Evolutionary conservation across 495 filamentous ascomycete species (phyloP).

Genomic region (Hypoxylon lienhwacheense): DNA sequence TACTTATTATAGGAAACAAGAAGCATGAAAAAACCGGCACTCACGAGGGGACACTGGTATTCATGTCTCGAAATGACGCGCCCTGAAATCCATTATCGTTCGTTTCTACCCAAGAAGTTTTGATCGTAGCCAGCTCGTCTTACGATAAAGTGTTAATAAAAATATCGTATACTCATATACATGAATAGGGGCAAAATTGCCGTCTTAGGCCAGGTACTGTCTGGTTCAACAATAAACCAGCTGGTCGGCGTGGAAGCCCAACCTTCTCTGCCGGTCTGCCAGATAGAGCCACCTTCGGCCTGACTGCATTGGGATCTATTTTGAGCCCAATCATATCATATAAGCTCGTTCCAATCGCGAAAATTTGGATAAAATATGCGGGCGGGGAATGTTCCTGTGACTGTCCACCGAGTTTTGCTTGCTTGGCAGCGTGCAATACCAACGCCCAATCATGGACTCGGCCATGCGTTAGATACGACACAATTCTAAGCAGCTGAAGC

Average conservation of each 20-base stretch:
- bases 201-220: too few species aligned
- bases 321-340: neutral
- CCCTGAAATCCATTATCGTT: too few species aligned
- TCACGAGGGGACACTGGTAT: too few species aligned
- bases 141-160: too few species aligned
- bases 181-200: too few species aligned
- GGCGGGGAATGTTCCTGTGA: neutral
- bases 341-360: neutral
- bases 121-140: too few species aligned
- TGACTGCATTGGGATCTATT: neutral
- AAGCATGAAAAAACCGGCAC: too few species aligned
- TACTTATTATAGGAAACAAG: too few species aligned
- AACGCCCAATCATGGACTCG: slow-evolving; percentile 13
- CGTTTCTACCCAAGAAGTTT: too few species aligned
- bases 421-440: slow-evolving; percentile 9
- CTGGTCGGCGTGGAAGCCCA: too few species aligned
- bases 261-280: neutral
- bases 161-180: too few species aligned
- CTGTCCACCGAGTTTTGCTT: neutral
- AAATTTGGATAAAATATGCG: neutral
- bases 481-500: slow-evolving; percentile 12
- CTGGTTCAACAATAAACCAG: neutral
- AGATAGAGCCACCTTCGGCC: neutral
- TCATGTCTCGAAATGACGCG: too few species aligned
- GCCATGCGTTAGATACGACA: slow-evolving; percentile 5